Evolutionary conservation across 2,329 filamentous ascomycete species (phyloP).

Genomic region (Alternaria rosae): DNA sequence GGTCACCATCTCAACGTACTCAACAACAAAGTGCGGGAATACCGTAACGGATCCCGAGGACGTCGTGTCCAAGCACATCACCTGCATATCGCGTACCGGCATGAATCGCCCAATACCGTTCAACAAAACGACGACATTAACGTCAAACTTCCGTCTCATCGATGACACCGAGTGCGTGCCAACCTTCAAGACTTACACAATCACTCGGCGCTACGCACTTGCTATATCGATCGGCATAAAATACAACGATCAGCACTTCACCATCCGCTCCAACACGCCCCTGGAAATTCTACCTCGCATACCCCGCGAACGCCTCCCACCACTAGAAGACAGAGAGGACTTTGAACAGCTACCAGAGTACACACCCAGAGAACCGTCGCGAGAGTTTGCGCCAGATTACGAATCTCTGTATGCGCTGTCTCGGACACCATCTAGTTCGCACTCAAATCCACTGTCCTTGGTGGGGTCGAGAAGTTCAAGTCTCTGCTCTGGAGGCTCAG

Average conservation of each 20-base stretch:
- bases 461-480: slow-evolving; percentile 25
- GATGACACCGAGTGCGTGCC: slow-evolving; percentile 46
- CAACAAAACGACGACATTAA: slow-evolving; percentile 27
- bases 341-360: slow-evolving; percentile 44
- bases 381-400: slow-evolving; percentile 44
- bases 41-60: slow-evolving; percentile 38
- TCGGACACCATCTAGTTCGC: slow-evolving; percentile 18
- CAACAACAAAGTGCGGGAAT: slow-evolving; percentile 41
- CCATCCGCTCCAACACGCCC: slow-evolving; percentile 32
- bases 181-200: slow-evolving; percentile 45
- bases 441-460: slow-evolving; percentile 8
- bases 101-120: slow-evolving; percentile 34
- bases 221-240: slow-evolving; percentile 37
- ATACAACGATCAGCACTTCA: slow-evolving; percentile 36
- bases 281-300: slow-evolving; percentile 43
- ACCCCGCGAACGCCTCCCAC: slow-evolving; percentile 16
- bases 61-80: slow-evolving; percentile 38
- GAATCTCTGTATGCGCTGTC: slow-evolving; percentile 37
- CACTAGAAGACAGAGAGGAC: slow-evolving; percentile 30
- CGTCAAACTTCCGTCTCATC: slow-evolving; percentile 43
- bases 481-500: slow-evolving; percentile 17
- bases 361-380: slow-evolving; percentile 33
- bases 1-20: slow-evolving; percentile 43
- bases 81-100: slow-evolving; percentile 37
- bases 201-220: slow-evolving; percentile 42